Percentiles rank a stretch among this genome's conserved stretches.
These are phyloP conservation scores for Flaveria brownii DNA, from an alignment of 129 eudicot species.

Conservation along the genomic window DNA sequence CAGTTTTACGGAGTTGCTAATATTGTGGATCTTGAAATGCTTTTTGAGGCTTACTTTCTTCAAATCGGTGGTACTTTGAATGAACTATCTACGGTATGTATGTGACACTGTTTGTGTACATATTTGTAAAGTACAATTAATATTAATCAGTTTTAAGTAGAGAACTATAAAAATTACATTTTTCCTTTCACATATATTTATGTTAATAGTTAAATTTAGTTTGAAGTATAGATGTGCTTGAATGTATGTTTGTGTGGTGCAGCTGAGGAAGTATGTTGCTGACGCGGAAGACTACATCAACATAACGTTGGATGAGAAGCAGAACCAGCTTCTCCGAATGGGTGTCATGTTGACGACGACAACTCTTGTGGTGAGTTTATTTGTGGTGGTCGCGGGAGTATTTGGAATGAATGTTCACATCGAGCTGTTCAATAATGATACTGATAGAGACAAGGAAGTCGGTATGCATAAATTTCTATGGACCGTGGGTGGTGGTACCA, in stretches of 20 bases:
- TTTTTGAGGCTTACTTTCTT: background rate
- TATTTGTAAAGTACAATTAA: too few relatives aligned
- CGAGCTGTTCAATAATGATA: background rate
- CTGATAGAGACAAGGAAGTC: background rate
- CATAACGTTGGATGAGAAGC: background rate
- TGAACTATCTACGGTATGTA: background rate
- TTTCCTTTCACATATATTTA: too few relatives aligned
- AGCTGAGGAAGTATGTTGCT: background rate
- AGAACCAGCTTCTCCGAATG: background rate
- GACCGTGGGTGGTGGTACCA: background rate
- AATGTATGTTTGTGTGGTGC: background rate
- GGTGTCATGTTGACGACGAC: background rate
- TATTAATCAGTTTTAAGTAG: too few relatives aligned
- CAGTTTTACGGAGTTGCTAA: background rate
- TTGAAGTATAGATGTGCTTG: background rate
- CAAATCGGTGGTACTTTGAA: background rate
- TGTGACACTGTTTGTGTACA: too few relatives aligned
- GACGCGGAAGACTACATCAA: background rate
- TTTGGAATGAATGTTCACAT: background rate
- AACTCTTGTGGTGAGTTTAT: background rate
- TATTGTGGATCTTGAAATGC: background rate
- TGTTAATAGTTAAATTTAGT: too few relatives aligned
- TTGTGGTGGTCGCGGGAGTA: background rate
- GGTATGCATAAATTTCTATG: background rate
- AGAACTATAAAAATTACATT: too few relatives aligned